Percentiles rank a stretch among this genome's conserved stretches.
Conservation (phyloP, 2,329 filamentous ascomycete species). For the Colletotrichum sp. region DNA sequence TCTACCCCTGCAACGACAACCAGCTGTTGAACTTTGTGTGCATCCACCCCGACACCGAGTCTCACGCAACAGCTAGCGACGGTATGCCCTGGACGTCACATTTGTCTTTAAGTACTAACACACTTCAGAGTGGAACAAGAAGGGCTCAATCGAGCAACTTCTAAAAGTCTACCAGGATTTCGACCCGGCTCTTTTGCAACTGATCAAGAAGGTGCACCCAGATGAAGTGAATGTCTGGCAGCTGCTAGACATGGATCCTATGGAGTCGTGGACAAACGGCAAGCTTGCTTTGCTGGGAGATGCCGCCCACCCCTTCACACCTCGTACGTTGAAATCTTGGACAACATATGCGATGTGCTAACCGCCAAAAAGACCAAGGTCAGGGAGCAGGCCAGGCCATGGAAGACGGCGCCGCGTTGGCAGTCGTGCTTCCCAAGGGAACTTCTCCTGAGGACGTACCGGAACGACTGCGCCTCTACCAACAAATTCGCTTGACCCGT, state of each 20-base stretch:
- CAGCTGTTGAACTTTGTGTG: conserved; percentile 53
- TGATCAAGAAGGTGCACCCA: conserved; percentile 48
- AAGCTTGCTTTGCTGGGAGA: conserved; percentile 67
- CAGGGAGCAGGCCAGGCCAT: conserved; percentile 69
- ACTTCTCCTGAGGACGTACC: conserved; percentile 51
- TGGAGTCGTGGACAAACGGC: conserved; percentile 60
- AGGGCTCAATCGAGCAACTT: conserved; percentile 39
- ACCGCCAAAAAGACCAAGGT: conserved; percentile 45
- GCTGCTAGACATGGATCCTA: conserved; percentile 64
- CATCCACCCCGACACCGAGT: conserved; percentile 54
- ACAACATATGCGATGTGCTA: background rate
- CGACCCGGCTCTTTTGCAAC: conserved; percentile 39
- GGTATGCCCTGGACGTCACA: conserved; percentile 26
- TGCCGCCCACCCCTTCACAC: conserved; percentile 72
- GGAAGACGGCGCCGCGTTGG: conserved; percentile 68
- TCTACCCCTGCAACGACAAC: conserved; percentile 53
- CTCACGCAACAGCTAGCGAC: conserved; percentile 32
- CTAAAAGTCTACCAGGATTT: conserved; percentile 47
- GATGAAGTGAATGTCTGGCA: conserved; percentile 60
- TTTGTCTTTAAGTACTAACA: background rate
- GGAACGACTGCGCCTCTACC: conserved; percentile 62
- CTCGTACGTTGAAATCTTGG: conserved; percentile 43
- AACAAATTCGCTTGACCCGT: conserved; percentile 61
- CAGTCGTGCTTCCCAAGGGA: conserved; percentile 56
- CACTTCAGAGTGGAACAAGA: conserved; percentile 42